Base-by-base conservation (phyloP, 2,329 filamentous ascomycete species). In the Phoma herbarum region DNA sequence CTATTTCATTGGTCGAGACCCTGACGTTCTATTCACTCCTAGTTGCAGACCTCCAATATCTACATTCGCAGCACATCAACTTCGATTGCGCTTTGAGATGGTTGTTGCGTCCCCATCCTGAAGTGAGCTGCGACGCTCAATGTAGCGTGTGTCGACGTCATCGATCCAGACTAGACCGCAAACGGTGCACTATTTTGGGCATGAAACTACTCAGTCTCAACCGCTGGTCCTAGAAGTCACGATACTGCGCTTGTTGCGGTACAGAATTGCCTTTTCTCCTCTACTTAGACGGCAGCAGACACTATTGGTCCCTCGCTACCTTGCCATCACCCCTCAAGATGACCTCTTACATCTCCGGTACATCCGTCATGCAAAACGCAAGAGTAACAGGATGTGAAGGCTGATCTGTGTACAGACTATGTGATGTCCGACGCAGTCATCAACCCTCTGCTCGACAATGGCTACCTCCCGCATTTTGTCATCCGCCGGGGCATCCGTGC, bases 401-500 rank as follows among this genome's bases (percentile, higher is more conserved):
- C 5, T 23, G 28, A 20, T 25, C 14, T 18, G 18, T 29, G 37
- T 5, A 44, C 43, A 75, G 72, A 68, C 44, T 65, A 68, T 52
- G 61, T 74, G 20, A 65, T 67, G 55, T 63, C 66, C 20, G 70
- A 72, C 43, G 46, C 61, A 31, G 33, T 72, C 28, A 66, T 74
- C 39, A 72, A 75, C 28, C 69, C 74, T 10, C 64, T 90, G 57
- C 82, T 90, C 35, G 88, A 91, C 73, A 80, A 82, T 61, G 88
- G 88, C 59, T 88, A 88, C 70, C 81, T 91, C 28, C 88, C 88
- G 3, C 82, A 87, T 60, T 72, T 82, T 11, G 68, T 90, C 25
- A 87, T 90, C 64, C 86, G 88, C 18, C 69, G 86, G 18, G 88
- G 88, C 16, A 90, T 91, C 68, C 83, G 88, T 16, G 81, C 82